phyloP scores from a whole-genome alignment of 106 monocot genomes.

The Dendrobium officinale region DNA sequence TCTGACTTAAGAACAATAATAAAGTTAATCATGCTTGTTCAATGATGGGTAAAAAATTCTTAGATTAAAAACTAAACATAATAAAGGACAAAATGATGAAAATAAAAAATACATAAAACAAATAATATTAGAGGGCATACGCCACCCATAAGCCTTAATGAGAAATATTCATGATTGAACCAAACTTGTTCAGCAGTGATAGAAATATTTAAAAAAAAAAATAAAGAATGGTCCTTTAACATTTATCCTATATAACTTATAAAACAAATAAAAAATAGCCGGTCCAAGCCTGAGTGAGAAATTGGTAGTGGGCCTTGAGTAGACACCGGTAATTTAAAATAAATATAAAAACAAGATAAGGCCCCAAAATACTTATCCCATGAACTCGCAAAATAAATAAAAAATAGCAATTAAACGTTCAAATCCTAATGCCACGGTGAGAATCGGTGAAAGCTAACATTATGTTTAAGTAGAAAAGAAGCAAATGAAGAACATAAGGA shows the following conservation, averaged over 20 bases:
- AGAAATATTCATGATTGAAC: background rate
- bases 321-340: background rate
- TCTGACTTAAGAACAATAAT: constrained; percentile 41
- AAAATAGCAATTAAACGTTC: no score
- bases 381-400: background rate
- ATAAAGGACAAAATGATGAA: background rate
- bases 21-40: background rate
- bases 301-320: background rate
- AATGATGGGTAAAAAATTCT: constrained; percentile 1
- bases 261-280: background rate
- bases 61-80: background rate
- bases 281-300: background rate
- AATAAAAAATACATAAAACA: background rate
- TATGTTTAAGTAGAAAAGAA: no score
- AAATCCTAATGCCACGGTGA: no score
- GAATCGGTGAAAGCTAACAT: no score
- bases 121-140: background rate
- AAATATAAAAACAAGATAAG: background rate
- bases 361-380: background rate
- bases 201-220: background rate
- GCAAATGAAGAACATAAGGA: no score
- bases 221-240: background rate
- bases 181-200: background rate
- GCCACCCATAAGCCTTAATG: background rate
- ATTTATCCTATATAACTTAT: background rate